Base-by-base conservation (phyloP, 208 protist species). In the Lotmaria passim region DNA sequence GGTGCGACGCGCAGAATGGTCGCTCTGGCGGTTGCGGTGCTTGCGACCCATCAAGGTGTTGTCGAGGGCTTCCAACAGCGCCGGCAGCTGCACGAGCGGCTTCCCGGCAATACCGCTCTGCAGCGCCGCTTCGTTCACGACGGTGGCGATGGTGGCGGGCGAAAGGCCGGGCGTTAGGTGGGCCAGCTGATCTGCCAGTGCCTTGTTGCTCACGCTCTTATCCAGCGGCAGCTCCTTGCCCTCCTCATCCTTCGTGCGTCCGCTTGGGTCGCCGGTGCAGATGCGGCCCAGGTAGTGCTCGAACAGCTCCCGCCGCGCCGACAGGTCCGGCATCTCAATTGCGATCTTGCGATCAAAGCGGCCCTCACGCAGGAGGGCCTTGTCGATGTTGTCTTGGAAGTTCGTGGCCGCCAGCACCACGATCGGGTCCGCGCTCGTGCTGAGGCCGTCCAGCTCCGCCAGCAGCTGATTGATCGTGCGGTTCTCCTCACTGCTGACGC, bases 351-450 rank as follows among this genome's bases (percentile, higher is more conserved):
- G 87, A 63, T 97, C 93, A 70, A 97, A 97, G 46, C 93, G 86
- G 38, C 93, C 93, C 69, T 94, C 89, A 15, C 93, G 89, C 47
- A 95, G 72, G 5, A 97, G 82, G 6, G 93, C 93, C 58, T 93
- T 91, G 74, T 99, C 98, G 26, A 99, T 92, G 61, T 90, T 89
- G 33, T 99, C 94, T 48, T 98, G 96, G 58, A 97, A 98, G 81
- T 99, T 99, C 7, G 98, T 99, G 10, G 98, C 98, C 4, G 87
- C 98, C 53, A 99, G 83, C 8, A 99, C 97, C 48, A 99, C 95
- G 30, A 99, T 87, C 38, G 90, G 83, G 62, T 97, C 90, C 30
- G 67, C 81, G 48, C 86, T 85, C 44, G 88, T 89, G 77, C 75
- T 88, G 44, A 98, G 89, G 1, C 97, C 97, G 78, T 99, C 97